Evolutionary conservation across 2,329 filamentous ascomycete species (phyloP), one percentile per base, ranked within the genome.

Genomic region (Chaetomium sp.): DNA sequence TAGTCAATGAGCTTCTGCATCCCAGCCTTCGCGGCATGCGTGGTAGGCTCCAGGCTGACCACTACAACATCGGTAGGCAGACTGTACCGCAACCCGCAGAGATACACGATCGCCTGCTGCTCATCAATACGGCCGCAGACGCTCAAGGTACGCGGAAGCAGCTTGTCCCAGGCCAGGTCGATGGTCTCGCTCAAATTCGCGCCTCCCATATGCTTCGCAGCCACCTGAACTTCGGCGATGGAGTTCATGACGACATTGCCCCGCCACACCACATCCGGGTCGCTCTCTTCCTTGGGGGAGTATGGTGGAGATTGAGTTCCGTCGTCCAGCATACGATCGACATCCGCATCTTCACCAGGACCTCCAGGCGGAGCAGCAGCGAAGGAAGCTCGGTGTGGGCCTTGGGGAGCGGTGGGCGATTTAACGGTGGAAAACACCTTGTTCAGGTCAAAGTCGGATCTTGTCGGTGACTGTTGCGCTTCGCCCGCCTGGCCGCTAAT

Each of bases 301-400:
- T 95, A 95, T 0, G 88, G 87, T 1, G 88, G 88, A 1, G 88
- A 91, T 11, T 87, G 82, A 47, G 88, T 88, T 34, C 86, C 85
- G 54, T 89, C 88, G 58, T 96, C 90, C 65, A 97, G 80, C 63
- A 99, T 77, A 42, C 90, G 84, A 69, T 99, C 94, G 19, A 99
- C 89, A 58, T 97, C 94, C 2, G 88, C 82, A 69, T 99, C 92
- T 11, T 88, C 83, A 12, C 82, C 87, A 1, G 86, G 80, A 1
- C 84, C 82, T 54, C 75, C 72, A 5, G 75, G 71, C 11, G 74
- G 59, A 68, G 63, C 70, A 61, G 43, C 72, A 70, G 38, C 75
- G 72, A 53, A 79, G 47, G 77, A 83, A 43, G 75, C 71, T 46
- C 77, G 74, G 42, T 35, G 44, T 14, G 76, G 75, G 59, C 70